Percentiles rank a stretch among this genome's conserved stretches.
Evolutionary conservation across 345 rosid species (phyloP).

Genomic region (Anastatica hierochuntica): DNA sequence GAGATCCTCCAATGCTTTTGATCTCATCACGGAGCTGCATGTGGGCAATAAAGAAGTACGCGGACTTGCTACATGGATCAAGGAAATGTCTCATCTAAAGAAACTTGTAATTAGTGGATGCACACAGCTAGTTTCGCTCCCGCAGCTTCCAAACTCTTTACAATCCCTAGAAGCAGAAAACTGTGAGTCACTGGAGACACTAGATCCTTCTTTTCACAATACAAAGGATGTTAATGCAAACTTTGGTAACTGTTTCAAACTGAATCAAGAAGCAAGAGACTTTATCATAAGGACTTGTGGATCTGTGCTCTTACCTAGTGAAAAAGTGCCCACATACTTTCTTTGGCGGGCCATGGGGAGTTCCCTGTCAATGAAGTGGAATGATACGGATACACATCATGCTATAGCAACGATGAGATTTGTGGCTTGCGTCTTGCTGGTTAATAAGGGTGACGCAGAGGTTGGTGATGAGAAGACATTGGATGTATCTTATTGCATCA

Average conservation of each 20-base stretch:
- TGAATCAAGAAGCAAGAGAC: neutral
- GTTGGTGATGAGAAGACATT: no score
- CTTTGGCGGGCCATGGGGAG: neutral
- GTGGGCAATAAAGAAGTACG: neutral
- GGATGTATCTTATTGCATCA: no score
- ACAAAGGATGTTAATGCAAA: neutral
- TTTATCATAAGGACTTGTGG: neutral
- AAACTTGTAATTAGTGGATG: neutral
- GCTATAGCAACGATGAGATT: no score
- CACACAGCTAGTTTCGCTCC: neutral
- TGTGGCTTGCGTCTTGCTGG: neutral
- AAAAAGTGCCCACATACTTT: neutral
- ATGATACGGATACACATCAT: no score
- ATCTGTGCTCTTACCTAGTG: neutral
- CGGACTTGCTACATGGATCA: neutral
- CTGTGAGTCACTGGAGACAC: neutral
- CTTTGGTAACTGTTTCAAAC: neutral
- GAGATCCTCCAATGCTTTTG: neutral
- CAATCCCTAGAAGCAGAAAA: neutral
- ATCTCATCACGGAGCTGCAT: neutral
- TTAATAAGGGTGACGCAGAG: neutral
- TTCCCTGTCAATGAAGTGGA: no score
- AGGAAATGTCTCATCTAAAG: neutral
- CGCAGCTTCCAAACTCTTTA: neutral
- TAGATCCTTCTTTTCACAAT: neutral